Evolutionary conservation across 2,329 filamentous ascomycete species (phyloP), one percentile per base, ranked within the genome.

Genomic region (Alternaria brassicicola): DNA sequence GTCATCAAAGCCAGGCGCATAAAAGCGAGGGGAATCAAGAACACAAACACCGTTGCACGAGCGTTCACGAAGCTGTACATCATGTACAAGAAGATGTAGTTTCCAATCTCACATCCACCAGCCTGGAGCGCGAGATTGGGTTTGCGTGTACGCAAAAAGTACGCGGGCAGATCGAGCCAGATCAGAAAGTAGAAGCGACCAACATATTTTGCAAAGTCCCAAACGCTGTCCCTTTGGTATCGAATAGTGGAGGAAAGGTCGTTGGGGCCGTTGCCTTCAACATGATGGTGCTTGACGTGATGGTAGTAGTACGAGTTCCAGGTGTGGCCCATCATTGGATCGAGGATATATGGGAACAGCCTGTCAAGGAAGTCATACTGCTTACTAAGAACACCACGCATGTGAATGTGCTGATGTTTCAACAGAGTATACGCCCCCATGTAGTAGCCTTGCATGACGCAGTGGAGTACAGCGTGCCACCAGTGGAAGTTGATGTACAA

Each of bases 261-360:
- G 45, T 88, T 84, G 0, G 90, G 89, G 0, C 91, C 91, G 68
- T 94, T 94, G 61, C 87, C 89, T 77, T 93, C 91, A 54, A 93
- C 87, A 65, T 94, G 91, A 71, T 94, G 91, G 71, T 93, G 90
- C 80, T 94, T 94, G 71, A 93, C 89, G 69, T 94, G 91, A 72
- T 94, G 91, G 71, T 92, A 93, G 74, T 85, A 94, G 78, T 94
- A 94, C 2, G 88, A 89, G 78, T 94, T 92, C 89, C 90, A 93
- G 0, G 90, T 93, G 70, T 94, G 91, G 10, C 91, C 91, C 85
- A 92, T 89, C 55, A 94, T 77, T 0, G 90, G 90, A 65, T 93
- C 89, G 10, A 86, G 80, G 38, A 93, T 75, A 71, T 92, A 94
- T 0, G 91, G 91, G 66, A 93, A 93, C 2, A 83, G 51, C 6